Evolutionary conservation across 257 asterid species (phyloP), one percentile per base, ranked within the genome.

Genomic region (Striga asiatica): DNA sequence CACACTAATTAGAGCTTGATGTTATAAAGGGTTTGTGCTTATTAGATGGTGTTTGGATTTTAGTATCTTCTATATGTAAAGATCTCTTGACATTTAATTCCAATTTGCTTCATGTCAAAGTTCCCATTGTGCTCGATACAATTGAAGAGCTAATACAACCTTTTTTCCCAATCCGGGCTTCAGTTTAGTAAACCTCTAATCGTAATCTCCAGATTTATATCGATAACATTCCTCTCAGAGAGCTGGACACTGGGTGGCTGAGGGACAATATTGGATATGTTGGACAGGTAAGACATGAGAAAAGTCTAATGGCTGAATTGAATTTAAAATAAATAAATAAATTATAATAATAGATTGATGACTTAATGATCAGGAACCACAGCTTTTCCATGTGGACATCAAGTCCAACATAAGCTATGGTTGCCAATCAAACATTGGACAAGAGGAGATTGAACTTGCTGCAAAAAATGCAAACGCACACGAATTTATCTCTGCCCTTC

Each of bases 181-280:
- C n/a, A n/a, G n/a, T n/a, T n/a, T n/a, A n/a, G n/a, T n/a, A n/a
- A n/a, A n/a, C n/a, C n/a, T n/a, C n/a, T n/a, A n/a, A n/a, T n/a
- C n/a, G n/a, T 54, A 63, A 60, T 62, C 56, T 50, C 43, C 78
- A 77, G 84, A 72, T 81, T 48, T 42, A 68, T 41, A 53, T 81
- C 31, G 61, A 70, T 58, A 74, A 71, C 58, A 29, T 67, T 57
- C 76, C 82, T 46, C 73, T 79, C 20, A 52, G 53, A 47, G 72
- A 81, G 67, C 59, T 81, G 54, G 80, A 81, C 64, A 61, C 77
- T 47, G 70, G 74, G 66, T 81, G 84, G 82, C 64, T 81, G 37
- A 75, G 89, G 67, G 74, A 60, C 53, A 67, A 78, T 5, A 72
- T 77, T 25, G 89, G 89, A 68, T 75, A 31, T 48, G 82, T 81